Percentiles rank a stretch among this genome's conserved stretches.
Conservation (phyloP, 768 basidiomycete genomes). For the Russula lepida region DNA sequence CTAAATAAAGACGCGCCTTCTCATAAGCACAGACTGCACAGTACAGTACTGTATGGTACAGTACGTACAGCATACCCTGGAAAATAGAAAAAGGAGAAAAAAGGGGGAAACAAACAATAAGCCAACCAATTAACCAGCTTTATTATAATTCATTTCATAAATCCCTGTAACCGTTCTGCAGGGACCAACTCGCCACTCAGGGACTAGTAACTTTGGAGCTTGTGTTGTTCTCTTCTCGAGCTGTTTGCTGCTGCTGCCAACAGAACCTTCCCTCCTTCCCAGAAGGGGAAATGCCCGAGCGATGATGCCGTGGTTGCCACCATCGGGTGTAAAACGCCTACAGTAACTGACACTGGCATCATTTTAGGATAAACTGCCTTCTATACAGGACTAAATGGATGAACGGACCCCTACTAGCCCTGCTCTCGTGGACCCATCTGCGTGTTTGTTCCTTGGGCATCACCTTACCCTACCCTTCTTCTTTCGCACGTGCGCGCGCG, state of each 20-base stretch:
- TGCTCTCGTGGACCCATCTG: no score
- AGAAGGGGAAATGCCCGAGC: neutral
- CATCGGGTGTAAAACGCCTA: neutral
- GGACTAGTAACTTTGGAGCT: neutral
- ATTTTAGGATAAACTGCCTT: no score
- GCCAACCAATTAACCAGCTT: neutral
- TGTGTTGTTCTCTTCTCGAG: no score
- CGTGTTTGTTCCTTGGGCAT: no score
- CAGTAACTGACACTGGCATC: neutral
- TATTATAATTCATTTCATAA: no score
- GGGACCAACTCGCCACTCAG: neutral
- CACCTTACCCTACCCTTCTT: no score
- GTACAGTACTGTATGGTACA: neutral
- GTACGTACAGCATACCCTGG: neutral
- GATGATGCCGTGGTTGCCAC: no score
- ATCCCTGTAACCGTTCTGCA: neutral
- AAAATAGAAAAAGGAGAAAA: neutral
- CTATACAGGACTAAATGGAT: neutral
- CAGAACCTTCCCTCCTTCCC: neutral
- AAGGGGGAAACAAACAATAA: neutral
- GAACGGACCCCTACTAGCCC: no score
- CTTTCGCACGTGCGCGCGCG: no score
- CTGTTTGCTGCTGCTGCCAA: neutral
- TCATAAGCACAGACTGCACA: no score
- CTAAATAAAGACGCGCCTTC: neutral